Conservation (phyloP, 1,139 yeast genomes). For the Sugiyamaella grinbergsii region DNA sequence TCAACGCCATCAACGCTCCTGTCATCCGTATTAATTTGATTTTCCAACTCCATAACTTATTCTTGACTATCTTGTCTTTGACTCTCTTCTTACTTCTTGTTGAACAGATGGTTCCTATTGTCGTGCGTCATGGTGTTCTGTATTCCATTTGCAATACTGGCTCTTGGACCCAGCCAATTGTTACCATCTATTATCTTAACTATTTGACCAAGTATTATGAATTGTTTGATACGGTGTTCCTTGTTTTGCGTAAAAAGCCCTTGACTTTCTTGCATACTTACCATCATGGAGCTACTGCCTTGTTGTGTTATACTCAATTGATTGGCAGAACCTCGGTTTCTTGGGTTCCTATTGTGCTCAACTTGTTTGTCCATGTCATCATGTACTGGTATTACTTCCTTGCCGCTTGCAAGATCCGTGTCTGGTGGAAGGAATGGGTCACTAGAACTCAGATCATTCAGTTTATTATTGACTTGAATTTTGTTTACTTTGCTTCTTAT, state of each 20-base stretch:
- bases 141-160: slow-evolving; percentile 79
- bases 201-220: slow-evolving; percentile 58
- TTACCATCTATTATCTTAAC: slow-evolving; percentile 64
- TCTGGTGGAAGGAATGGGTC: slow-evolving; percentile 99
- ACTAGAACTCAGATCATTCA: slow-evolving; percentile 95
- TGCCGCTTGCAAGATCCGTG: slow-evolving; percentile 89
- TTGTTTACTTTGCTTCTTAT: slow-evolving; percentile 92
- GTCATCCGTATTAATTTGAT: slow-evolving; percentile 74
- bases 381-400: slow-evolving; percentile 99
- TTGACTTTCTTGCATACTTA: slow-evolving; percentile 85
- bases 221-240: slow-evolving; percentile 86
- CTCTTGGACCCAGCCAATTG: slow-evolving; percentile 86
- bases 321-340: slow-evolving; percentile 86
- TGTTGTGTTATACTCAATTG: slow-evolving; percentile 91
- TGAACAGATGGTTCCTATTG: slow-evolving; percentile 86
- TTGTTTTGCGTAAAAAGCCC: slow-evolving; percentile 90
- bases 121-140: slow-evolving; percentile 73
- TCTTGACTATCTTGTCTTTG: slow-evolving; percentile 71
- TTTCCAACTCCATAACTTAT: slow-evolving; percentile 79
- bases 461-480: slow-evolving; percentile 83
- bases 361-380: slow-evolving; percentile 90
- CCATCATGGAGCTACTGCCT: slow-evolving; percentile 98
- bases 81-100: slow-evolving; percentile 64
- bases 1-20: slow-evolving; percentile 53
- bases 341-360: slow-evolving; percentile 92